Base-by-base conservation (phyloP, 257 asterid genomes). In the Nyctanthes arbortristis region DNA sequence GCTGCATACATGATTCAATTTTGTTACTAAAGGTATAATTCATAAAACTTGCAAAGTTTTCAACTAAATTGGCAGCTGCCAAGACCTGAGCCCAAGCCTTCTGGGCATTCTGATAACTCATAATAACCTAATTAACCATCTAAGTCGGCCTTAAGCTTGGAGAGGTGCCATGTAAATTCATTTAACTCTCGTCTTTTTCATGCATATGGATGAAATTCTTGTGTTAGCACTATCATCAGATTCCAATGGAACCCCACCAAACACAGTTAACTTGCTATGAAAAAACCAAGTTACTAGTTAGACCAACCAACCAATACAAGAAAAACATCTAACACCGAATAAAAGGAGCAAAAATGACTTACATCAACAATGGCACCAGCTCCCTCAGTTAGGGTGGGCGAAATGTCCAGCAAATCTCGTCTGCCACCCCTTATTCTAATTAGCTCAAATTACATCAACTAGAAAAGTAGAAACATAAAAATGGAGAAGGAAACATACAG, bases 281-380 rank as follows among this genome's bases (percentile, higher is more conserved):
- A 49, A 49, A 18, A n/a, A n/a, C n/a, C n/a, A n/a, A n/a, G n/a
- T n/a, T n/a, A n/a, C n/a, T n/a, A n/a, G n/a, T n/a, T n/a, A n/a
- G n/a, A 22, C 10, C 30, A 6, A 52, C 30, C 59, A 22, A 24
- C 24, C 3, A 24, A 22, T 52, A 22, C 16, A 52, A 22, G 59
- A 22, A 52, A 8, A 22, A 11, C 59, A 30, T 52, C 14, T 52
- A 52, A 52, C 20, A 52, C 13, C 30, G 24, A 52, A 1, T 6
- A 36, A 36, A 16, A 54, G 33, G 18, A 11, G n/a, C 4, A 18
- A 55, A 18, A 61, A 24, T 45, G n/a, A 75, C 83, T 80, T 62
- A 94, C 99, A 79, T 91, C 97, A 40, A 91, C 85, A 76, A 91
- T 89, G 71, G 99, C 99, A 72, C 97, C 99, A 43, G 99, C 97